These are phyloP conservation scores for Saxispiralis lemnorum DNA, from an alignment of 495 filamentous ascomycete genomes.

Conservation along the genomic window DNA sequence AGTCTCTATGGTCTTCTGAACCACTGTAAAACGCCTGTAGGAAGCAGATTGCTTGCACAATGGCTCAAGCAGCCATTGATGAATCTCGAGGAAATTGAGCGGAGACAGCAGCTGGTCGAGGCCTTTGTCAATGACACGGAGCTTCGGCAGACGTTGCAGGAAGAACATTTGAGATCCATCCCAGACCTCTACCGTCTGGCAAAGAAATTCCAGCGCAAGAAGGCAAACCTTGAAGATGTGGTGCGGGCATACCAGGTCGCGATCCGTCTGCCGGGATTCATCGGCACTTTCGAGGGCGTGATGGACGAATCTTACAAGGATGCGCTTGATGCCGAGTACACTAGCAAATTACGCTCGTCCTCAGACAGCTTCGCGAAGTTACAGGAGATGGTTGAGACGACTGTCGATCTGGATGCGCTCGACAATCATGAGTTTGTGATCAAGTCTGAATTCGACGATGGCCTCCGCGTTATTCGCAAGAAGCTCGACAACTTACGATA, in stretches of 20 bases:
- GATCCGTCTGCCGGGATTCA: constrained; percentile 77
- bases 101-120: constrained; percentile 84
- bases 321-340: constrained; percentile 75
- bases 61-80: constrained; percentile 98
- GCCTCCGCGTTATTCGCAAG: constrained; percentile 69
- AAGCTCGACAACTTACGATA: constrained; percentile 70
- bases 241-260: constrained; percentile 88
- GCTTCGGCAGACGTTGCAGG: constrained; percentile 90
- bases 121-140: constrained; percentile 89
- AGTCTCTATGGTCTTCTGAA: constrained; percentile 86
- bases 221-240: constrained; percentile 87
- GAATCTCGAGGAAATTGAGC: constrained; percentile 75
- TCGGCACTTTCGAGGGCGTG: constrained; percentile 72
- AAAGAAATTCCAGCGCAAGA: constrained; percentile 81
- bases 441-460: constrained; percentile 94
- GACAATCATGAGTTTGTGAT: constrained; percentile 98
- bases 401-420: constrained; percentile 85
- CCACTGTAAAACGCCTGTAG: constrained; percentile 92
- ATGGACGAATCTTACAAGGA: constrained; percentile 92
- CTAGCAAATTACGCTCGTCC: constrained; percentile 54
- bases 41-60: constrained; percentile 76
- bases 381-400: constrained; percentile 97
- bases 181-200: constrained; percentile 86
- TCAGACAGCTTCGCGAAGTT: constrained; percentile 69
- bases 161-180: constrained; percentile 84